Conservation (phyloP, 768 basidiomycete species). For the Kondoa malvinella region DNA sequence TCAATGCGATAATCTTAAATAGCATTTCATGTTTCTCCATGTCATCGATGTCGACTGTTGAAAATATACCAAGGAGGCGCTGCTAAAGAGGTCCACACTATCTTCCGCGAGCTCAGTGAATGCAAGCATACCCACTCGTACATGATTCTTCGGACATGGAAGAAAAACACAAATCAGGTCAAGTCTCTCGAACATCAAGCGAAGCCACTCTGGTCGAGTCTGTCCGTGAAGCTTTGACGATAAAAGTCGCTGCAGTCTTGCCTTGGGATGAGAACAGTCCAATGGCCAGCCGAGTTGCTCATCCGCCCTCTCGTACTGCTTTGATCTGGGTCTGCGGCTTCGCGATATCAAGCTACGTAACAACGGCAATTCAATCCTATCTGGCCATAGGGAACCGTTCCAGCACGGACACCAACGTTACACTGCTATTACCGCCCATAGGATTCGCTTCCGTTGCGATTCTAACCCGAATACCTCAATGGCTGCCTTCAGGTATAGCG, state of each 20-base stretch:
- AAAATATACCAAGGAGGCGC: too few species aligned
- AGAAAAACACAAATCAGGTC: neutral
- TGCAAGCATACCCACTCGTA: neutral
- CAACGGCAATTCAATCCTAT: too few species aligned
- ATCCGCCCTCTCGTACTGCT: too few species aligned
- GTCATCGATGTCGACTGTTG: too few species aligned
- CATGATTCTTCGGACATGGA: neutral
- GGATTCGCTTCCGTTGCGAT: neutral
- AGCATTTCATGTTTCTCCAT: too few species aligned
- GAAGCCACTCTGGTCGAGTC: neutral
- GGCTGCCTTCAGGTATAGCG: neutral
- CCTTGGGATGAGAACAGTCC: too few species aligned
- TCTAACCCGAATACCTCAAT: neutral
- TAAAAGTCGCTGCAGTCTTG: too few species aligned
- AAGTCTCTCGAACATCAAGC: neutral
- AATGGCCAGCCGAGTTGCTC: too few species aligned
- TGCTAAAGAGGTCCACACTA: neutral
- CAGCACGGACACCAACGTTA: neutral
- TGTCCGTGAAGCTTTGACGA: neutral
- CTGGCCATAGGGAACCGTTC: neutral
- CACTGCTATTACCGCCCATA: neutral
- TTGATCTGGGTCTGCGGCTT: too few species aligned
- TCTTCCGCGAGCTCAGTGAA: neutral
- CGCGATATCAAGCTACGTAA: too few species aligned
- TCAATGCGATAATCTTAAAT: neutral